Evolutionary conservation across 805 yeast species (phyloP).

Genomic region (Lipomyces kockii): DNA sequence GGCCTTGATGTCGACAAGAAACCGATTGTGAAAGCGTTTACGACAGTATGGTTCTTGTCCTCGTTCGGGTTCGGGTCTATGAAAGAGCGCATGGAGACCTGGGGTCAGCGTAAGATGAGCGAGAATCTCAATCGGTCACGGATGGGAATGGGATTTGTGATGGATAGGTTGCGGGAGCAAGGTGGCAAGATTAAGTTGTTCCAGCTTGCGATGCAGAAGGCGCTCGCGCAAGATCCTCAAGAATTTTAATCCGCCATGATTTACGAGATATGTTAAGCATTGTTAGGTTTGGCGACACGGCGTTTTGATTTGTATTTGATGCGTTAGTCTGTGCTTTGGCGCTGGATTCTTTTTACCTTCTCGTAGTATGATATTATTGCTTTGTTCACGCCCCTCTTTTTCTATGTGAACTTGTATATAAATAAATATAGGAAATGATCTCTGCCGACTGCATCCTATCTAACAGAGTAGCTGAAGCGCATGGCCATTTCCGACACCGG

Average conservation of each 20-base stretch:
- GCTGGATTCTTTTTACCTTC: not conserved
- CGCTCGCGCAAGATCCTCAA: slow-evolving; percentile 14
- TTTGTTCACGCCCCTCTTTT: not conserved
- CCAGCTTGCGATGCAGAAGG: slow-evolving; percentile 35
- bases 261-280: not conserved
- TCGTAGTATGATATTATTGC: not conserved
- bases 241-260: not conserved
- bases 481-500: too few species aligned
- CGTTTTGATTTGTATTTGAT: not conserved
- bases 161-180: slow-evolving; percentile 56
- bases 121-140: slow-evolving; percentile 69
- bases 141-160: slow-evolving; percentile 75
- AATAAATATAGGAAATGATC: not conserved
- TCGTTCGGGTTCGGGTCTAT: slow-evolving; percentile 67
- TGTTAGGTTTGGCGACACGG: slow-evolving; percentile 3
- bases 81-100: slow-evolving; percentile 74
- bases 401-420: not conserved
- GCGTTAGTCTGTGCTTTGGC: not conserved
- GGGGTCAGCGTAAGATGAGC: slow-evolving; percentile 75
- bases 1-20: slow-evolving; percentile 47
- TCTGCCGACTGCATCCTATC: not conserved
- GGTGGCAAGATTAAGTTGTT: slow-evolving; percentile 36
- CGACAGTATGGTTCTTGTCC: slow-evolving; percentile 33
- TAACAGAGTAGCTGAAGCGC: too few species aligned
- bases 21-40: slow-evolving; percentile 55